Conservation (phyloP, 306 rosid genomes). For the Albizia julibrissin region DNA sequence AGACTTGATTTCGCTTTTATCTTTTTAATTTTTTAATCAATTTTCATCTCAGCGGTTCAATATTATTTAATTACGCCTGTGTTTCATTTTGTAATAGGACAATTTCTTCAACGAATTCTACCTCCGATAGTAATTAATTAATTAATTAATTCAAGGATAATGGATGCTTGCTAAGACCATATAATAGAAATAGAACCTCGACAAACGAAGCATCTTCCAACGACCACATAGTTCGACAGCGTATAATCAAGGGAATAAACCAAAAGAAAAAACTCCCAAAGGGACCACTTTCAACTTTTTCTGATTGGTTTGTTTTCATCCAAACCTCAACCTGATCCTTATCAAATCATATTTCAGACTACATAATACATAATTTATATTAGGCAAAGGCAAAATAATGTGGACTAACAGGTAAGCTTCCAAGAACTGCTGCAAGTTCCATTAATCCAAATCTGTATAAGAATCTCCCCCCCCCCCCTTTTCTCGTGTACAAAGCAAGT, state of each 20-base stretch:
- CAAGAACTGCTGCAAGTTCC: conserved; percentile 47
- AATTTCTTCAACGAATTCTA: neutral
- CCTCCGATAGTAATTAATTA: neutral
- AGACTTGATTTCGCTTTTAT: neutral
- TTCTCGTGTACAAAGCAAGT: conserved; percentile 55
- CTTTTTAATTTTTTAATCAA: neutral
- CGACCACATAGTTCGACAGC: conserved; percentile 16
- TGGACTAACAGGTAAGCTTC: conserved; percentile 39
- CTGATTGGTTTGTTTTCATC: conserved; percentile 4
- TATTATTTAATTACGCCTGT: neutral
- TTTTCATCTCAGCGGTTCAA: neutral
- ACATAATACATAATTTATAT: neutral
- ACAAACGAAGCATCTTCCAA: conserved; percentile 24
- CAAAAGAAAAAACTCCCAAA: neutral
- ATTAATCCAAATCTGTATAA: conserved; percentile 56
- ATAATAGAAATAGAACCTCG: neutral
- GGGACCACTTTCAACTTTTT: conserved; percentile 30
- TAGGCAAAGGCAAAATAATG: neutral
- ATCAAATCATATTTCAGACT: neutral
- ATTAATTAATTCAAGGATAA: neutral
- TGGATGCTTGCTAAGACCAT: neutral
- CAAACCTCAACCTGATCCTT: neutral
- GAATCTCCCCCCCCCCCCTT: conserved; percentile 48
- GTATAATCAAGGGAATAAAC: conserved; percentile 9
- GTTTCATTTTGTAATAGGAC: neutral